Evolutionary conservation across 768 basidiomycete genomes (phyloP).

Genomic region (Kwoniella sp.): DNA sequence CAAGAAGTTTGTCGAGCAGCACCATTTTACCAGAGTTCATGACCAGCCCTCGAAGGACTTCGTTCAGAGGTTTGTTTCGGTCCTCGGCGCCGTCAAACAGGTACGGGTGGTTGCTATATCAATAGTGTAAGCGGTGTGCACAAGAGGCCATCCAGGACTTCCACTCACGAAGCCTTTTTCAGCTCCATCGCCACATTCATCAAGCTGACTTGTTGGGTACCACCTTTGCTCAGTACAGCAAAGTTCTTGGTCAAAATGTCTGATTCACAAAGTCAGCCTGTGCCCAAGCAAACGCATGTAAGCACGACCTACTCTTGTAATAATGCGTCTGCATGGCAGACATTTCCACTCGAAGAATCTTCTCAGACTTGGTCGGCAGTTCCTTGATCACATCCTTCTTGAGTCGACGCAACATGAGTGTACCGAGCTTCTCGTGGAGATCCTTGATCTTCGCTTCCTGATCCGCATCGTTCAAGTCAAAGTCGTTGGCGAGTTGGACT

Average conservation of each 20-base stretch:
- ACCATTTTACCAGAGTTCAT: constrained; percentile 99
- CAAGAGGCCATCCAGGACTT: neutral
- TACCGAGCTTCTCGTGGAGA: constrained; percentile 86
- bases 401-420: constrained; percentile 88
- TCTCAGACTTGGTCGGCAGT: constrained; percentile 95
- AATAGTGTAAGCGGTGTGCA: constrained; percentile 3
- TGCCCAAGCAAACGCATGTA: constrained; percentile 65
- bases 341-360: constrained; percentile 97
- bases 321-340: constrained; percentile 93
- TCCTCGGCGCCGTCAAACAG: constrained; percentile 93
- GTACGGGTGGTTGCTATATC: constrained; percentile 78
- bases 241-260: constrained; percentile 70
- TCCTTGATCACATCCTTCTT: constrained; percentile 96
- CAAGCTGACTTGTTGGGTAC: constrained; percentile 79
- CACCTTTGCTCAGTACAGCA: constrained; percentile 82
- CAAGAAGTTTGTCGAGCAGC: constrained; percentile 92
- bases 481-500: constrained; percentile 93
- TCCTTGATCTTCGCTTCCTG: constrained; percentile 88
- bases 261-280: constrained; percentile 44
- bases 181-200: constrained; percentile 99
- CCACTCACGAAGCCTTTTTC: constrained; percentile 76
- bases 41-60: constrained; percentile 89
- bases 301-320: constrained; percentile 71
- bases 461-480: constrained; percentile 88
- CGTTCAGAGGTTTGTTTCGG: constrained; percentile 61